Evolutionary conservation across 305 asterid species (phyloP).

Genomic region (Fraxinus paxiana): DNA sequence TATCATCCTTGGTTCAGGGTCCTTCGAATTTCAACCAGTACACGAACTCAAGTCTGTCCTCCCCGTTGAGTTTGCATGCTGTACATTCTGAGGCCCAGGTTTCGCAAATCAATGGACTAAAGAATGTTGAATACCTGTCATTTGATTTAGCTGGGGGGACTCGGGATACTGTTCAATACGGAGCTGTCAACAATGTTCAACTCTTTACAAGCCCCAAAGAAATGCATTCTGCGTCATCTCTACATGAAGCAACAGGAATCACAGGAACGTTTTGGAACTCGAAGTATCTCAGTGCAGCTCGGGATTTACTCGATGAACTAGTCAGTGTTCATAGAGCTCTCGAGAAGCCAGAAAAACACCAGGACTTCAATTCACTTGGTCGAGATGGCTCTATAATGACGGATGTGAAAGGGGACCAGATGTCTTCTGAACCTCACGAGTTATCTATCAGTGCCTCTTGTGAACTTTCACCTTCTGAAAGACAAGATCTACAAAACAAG

Average conservation of each 20-base stretch:
- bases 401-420: constrained; percentile 31
- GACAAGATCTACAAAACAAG: constrained; percentile 53
- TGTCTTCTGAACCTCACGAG: constrained; percentile 30
- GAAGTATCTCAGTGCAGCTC: constrained; percentile 55
- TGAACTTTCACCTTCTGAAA: constrained; percentile 48
- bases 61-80: constrained; percentile 36
- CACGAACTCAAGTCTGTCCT: constrained; percentile 35
- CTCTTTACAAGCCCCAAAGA: constrained; percentile 32
- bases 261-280: constrained; percentile 42
- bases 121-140: constrained; percentile 46
- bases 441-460: constrained; percentile 22
- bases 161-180: constrained; percentile 27
- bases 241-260: constrained; percentile 27
- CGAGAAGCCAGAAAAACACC: constrained; percentile 29
- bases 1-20: constrained; percentile 32
- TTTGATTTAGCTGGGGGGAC: constrained; percentile 38
- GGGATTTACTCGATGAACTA: constrained; percentile 60
- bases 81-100: constrained; percentile 32
- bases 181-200: constrained; percentile 24
- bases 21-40: constrained; percentile 47
- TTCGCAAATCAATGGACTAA: constrained; percentile 32
- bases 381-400: constrained; percentile 32
- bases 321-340: constrained; percentile 46
- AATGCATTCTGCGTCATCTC: constrained; percentile 25
- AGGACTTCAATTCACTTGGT: constrained; percentile 24